phyloP scores from a whole-genome alignment of 345 rosid species.

The Draba incana region DNA sequence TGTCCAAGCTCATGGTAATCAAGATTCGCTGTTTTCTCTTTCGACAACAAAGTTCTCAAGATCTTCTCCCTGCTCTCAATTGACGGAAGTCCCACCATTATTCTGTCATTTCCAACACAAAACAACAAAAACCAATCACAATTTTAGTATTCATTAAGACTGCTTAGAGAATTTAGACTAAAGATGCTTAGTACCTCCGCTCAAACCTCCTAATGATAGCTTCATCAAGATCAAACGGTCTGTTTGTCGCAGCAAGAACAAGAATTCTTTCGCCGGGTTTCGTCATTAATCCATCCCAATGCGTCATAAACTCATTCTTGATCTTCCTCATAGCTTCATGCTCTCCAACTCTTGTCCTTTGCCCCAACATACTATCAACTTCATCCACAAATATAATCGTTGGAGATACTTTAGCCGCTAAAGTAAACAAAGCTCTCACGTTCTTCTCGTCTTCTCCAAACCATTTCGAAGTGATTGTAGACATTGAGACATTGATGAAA shows the following conservation, averaged over 20 bases:
- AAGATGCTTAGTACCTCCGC: conserved; percentile 59
- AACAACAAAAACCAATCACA: conserved; percentile 15
- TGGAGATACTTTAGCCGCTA: conserved; percentile 97
- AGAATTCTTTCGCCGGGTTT: conserved; percentile 84
- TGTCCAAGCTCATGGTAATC: conserved; percentile 87
- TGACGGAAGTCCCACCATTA: conserved; percentile 96
- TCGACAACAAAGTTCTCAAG: conserved; percentile 77
- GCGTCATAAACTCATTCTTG: conserved; percentile 97
- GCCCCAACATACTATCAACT: conserved; percentile 99
- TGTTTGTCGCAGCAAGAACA: conserved; percentile 98
- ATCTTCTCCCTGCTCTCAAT: conserved; percentile 81
- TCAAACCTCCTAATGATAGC: conserved; percentile 99
- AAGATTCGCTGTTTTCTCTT: conserved; percentile 74
- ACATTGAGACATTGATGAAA: conserved; percentile 98
- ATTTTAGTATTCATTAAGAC: not conserved
- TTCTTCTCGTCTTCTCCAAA: conserved; percentile 99
- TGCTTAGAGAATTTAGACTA: not conserved
- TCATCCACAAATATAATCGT: conserved; percentile 96
- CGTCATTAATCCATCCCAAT: conserved; percentile 97
- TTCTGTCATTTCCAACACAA: conserved; percentile 51
- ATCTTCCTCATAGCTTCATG: conserved; percentile 99
- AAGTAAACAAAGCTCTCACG: conserved; percentile 84
- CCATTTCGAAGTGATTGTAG: conserved; percentile 99
- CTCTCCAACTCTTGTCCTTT: conserved; percentile 91
- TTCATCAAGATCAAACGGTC: conserved; percentile 99